Conservation (phyloP, 2,329 filamentous ascomycete species). For the Epichloe festucae region DNA sequence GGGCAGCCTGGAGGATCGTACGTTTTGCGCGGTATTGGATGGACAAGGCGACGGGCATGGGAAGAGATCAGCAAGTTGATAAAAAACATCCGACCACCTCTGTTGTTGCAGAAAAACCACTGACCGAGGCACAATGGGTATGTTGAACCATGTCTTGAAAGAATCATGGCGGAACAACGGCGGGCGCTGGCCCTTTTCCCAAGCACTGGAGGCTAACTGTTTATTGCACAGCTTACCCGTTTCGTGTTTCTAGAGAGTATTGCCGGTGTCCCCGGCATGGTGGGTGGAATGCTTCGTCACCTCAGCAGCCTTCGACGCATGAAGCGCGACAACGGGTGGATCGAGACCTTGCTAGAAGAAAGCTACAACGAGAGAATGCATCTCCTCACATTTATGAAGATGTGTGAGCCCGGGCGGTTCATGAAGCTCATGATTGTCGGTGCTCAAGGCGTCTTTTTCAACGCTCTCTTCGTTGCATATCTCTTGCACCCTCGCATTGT, state of each 20-base stretch:
- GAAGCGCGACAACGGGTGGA: constrained; percentile 93
- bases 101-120: constrained; percentile 38
- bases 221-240: constrained; percentile 45
- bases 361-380: constrained; percentile 93
- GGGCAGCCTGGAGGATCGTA: constrained; percentile 64
- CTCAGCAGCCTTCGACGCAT: constrained; percentile 71
- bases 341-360: constrained; percentile 82
- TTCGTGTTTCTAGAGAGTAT: constrained; percentile 93
- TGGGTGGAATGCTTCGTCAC: constrained; percentile 87
- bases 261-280: constrained; percentile 93
- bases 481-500: constrained; percentile 75
- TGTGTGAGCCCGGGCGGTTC: constrained; percentile 62
- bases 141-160: constrained; percentile 9
- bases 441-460: constrained; percentile 95
- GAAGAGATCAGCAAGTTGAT: constrained; percentile 56
- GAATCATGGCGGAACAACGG: background rate
- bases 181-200: background rate
- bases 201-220: background rate
- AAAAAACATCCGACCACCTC: constrained; percentile 43
- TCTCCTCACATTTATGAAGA: constrained; percentile 81
- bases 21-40: constrained; percentile 65
- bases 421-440: constrained; percentile 87
- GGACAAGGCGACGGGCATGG: constrained; percentile 64
- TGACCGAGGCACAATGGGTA: constrained; percentile 79
- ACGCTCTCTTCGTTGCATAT: constrained; percentile 80